Conservation (phyloP, 2,329 filamentous ascomycete species). For the Curvularia eragrostidis region DNA sequence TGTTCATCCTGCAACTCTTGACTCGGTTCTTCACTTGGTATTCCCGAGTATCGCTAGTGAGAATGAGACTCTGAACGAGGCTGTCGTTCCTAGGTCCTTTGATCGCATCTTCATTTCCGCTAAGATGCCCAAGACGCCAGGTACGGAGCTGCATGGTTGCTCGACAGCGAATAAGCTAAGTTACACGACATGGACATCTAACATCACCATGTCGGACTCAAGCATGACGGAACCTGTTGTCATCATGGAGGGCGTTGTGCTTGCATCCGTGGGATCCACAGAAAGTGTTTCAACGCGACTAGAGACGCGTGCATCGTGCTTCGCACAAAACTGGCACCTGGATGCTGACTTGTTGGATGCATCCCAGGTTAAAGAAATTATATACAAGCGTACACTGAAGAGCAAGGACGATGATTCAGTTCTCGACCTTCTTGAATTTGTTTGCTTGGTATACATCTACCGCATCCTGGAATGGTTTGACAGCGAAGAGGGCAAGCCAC, state of each 20-base stretch:
- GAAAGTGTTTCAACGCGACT: conserved; percentile 5
- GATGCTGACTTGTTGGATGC: conserved; percentile 10
- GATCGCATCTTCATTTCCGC: conserved; percentile 12
- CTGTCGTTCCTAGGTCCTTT: conserved; percentile 8
- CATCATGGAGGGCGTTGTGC: conserved; percentile 11
- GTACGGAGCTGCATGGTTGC: conserved; percentile 9
- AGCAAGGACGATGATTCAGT: conserved; percentile 15
- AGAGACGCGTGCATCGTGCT: conserved; percentile 14
- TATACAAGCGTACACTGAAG: conserved; percentile 14
- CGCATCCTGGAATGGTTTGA: conserved; percentile 11
- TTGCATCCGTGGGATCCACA: conserved; percentile 8
- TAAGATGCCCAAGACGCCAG: conserved; percentile 1
- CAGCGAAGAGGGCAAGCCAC: conserved; percentile 9
- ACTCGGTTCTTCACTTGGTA: conserved; percentile 11
- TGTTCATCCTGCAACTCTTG: conserved; percentile 14
- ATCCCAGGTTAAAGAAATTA: conserved; percentile 10
- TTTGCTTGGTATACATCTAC: conserved; percentile 15
- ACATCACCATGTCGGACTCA: conserved; percentile 10
- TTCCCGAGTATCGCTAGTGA: conserved; percentile 18
- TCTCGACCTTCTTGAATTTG: conserved; percentile 11
- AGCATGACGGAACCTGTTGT: conserved; percentile 7
- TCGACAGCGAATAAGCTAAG: conserved; percentile 15
- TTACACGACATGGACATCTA: conserved; percentile 11
- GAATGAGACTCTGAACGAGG: conserved; percentile 18
- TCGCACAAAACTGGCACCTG: conserved; percentile 12